Conservation (phyloP, 176 grass and related monocot species). For the Melocanna baccifera region DNA sequence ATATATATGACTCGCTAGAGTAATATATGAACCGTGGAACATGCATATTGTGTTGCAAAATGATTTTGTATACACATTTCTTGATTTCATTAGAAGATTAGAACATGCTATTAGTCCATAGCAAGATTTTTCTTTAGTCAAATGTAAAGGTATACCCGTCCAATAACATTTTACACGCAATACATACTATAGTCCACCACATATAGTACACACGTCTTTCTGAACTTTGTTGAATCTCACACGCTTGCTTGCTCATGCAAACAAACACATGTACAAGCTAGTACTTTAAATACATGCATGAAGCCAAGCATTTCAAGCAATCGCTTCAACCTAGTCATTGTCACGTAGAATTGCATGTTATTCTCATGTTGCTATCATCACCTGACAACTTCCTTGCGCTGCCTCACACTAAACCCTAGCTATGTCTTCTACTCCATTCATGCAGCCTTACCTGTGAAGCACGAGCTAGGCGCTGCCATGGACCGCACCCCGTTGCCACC, state of each 20-base stretch:
- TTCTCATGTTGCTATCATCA: not conserved
- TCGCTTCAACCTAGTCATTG: not conserved
- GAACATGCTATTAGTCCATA: not conserved
- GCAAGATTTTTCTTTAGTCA: not conserved
- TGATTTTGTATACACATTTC: not conserved
- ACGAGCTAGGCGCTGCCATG: not conserved
- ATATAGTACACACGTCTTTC: not conserved
- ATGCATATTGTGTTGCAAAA: not conserved
- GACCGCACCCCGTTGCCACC: not conserved
- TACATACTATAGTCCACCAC: too few relatives aligned
- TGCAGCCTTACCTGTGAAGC: not conserved
- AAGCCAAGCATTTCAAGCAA: not conserved
- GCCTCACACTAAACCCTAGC: not conserved
- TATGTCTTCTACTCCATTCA: not conserved
- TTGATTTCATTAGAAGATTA: not conserved
- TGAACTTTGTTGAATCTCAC: not conserved
- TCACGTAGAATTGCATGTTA: not conserved
- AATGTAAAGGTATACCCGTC: not conserved
- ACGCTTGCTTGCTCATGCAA: not conserved
- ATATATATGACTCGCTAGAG: not conserved
- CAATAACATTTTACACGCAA: not conserved
- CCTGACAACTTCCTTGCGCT: not conserved
- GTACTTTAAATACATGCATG: not conserved
- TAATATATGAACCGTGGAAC: not conserved
- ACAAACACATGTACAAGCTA: not conserved